Evolutionary conservation across 306 rosid genomes (phyloP), one percentile per base, ranked within the genome.

Genomic region (Citrullus mucosospermus): DNA sequence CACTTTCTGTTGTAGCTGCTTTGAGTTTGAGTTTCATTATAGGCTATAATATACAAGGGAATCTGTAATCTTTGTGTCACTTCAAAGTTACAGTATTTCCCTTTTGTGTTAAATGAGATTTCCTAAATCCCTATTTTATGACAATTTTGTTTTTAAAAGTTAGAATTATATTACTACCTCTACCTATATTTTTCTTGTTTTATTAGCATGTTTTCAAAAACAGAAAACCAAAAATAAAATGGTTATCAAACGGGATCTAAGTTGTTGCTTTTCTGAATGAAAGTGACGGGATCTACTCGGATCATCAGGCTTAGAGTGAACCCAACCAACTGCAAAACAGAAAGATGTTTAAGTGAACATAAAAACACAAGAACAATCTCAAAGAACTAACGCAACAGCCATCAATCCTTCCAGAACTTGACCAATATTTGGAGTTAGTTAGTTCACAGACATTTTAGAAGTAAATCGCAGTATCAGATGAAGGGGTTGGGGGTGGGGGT

Each of bases 241-340:
- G 6, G 6, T 36, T 36, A 36, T 36, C 39, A 36, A 36, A 36
- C 0, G 39, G 39, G 6, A 36, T 0, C 18, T 28, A 66, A 66
- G 72, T 54, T 59, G 50, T 58, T 58, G 67, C 4, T 78, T 79
- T 56, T 88, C 75, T 82, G 79, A 59, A 70, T 82, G 88, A 80
- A 83, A 14, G 8, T 62, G 6, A 62, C 30, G 22, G 90, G 89
- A 70, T 50, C 78, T 34, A 79, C 78, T 34, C 78, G 83, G 59
- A 93, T 90, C 89, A 80, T 79, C 25, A 81, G 76, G 67, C 98
- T 91, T 76, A 82, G 95, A 63, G 88, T 44, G 82, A 90, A 87
- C 76, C 92, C 98, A 74, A 81, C 53, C 85, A 86, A 50, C 98
- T 93, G 98, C 90, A 85, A 73, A 51, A 38, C 20, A 6, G 80